phyloP scores from a whole-genome alignment of 768 basidiomycete genomes.

The Tylopilus sp. region DNA sequence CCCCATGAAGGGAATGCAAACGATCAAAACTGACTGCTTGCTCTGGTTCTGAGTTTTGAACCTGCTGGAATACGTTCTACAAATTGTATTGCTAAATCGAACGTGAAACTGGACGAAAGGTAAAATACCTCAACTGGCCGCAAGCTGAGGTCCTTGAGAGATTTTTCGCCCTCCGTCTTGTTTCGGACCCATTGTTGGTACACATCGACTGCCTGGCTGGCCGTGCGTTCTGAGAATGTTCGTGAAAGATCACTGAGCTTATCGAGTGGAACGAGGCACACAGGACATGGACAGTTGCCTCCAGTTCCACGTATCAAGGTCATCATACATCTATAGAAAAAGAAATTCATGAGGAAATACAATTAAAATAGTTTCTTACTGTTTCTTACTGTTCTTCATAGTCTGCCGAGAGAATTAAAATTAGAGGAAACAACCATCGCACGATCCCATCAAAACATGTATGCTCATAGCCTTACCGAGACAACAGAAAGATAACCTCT shows the following conservation, averaged over 20 bases:
- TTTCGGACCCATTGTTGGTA: not conserved
- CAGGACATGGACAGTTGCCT: slow-evolving; percentile 35
- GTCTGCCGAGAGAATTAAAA: slow-evolving; percentile 40
- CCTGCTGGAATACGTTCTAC: slow-evolving; percentile 41
- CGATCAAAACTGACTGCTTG: slow-evolving; percentile 36
- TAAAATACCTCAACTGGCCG: not conserved
- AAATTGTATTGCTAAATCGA: too few species aligned
- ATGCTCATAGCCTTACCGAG: slow-evolving; percentile 19
- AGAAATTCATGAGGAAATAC: not conserved
- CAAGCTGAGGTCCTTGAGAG: slow-evolving; percentile 20
- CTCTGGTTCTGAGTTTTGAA: slow-evolving; percentile 34
- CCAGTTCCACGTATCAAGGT: slow-evolving; percentile 31
- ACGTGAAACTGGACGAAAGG: not conserved
- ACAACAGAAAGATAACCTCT: slow-evolving; percentile 16
- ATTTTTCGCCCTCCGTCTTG: not conserved
- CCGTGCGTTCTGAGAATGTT: not conserved
- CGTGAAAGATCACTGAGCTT: slow-evolving; percentile 22
- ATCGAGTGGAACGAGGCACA: slow-evolving; percentile 34
- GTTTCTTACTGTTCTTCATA: slow-evolving; percentile 48
- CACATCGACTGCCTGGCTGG: not conserved
- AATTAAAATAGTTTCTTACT: not conserved
- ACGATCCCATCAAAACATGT: slow-evolving; percentile 26
- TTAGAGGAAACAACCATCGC: slow-evolving; percentile 32
- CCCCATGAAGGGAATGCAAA: slow-evolving; percentile 35
- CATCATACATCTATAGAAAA: slow-evolving; percentile 34